These are phyloP conservation scores for Fusarium fracticaudum DNA, from an alignment of 2,329 filamentous ascomycete species.

Conservation along the genomic window DNA sequence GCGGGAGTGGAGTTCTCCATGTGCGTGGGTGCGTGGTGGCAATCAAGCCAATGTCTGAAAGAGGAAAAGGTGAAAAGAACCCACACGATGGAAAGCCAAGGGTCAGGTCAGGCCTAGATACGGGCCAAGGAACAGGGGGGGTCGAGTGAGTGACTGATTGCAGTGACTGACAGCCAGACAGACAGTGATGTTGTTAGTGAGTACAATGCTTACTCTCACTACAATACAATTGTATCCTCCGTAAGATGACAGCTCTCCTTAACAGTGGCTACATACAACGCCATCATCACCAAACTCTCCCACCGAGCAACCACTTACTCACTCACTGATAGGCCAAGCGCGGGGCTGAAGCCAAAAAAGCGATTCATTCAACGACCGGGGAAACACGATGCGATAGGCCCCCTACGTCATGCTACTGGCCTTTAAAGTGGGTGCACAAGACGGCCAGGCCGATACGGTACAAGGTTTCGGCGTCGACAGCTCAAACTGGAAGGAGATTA, in stretches of 20 bases:
- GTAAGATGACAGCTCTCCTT: background rate
- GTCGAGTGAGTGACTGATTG: background rate
- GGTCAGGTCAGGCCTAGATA: background rate
- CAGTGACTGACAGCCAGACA: background rate
- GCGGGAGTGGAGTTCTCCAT: background rate
- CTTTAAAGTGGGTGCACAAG: constrained; percentile 11
- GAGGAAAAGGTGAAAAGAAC: constrained; percentile 1
- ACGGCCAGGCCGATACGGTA: constrained; percentile 39
- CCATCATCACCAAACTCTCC: background rate
- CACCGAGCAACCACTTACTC: background rate
- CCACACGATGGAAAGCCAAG: constrained; percentile 5
- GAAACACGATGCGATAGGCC: background rate
- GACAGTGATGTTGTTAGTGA: background rate
- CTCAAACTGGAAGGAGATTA: constrained; percentile 30
- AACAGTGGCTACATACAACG: background rate
- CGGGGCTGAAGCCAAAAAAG: background rate
- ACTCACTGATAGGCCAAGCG: constrained; percentile 8
- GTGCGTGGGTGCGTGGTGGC: constrained; percentile 17
- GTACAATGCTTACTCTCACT: background rate
- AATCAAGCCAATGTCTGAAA: constrained; percentile 19
- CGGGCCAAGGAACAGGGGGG: background rate
- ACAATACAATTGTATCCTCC: background rate
- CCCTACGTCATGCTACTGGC: constrained; percentile 16
- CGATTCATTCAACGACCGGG: constrained; percentile 2
- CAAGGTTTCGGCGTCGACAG: constrained; percentile 31